Evolutionary conservation across 2,329 filamentous ascomycete species (phyloP), one percentile per base, ranked within the genome.

Genomic region (Sclerotinia nivalis): DNA sequence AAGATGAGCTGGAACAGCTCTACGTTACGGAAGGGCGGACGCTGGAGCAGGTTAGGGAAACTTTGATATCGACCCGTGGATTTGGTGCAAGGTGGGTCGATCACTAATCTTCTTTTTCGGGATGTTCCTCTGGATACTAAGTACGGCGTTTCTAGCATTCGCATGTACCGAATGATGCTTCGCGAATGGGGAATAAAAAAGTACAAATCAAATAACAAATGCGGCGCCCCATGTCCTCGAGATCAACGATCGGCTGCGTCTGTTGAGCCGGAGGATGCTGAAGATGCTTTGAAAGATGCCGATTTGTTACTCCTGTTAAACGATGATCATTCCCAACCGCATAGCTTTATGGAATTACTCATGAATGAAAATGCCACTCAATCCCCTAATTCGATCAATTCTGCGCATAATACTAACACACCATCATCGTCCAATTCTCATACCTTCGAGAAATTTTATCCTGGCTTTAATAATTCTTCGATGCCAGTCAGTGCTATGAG

Each of bases 81-180:
- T 74, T 73, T 49, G 68, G 66, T 70, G 73, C 73, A 37, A 73
- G 72, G 73, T 74, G 47, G 70, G 71, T 61, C 25, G 28, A 55
- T 45, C 31, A 28, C 10, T 3, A 55, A n/a, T 9, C 4, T 47
- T 43, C 28, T n/a, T 10, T 15, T 34, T 10, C 28, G 18, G 12
- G 9, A 25, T n/a, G n/a, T 28, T n/a, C 34, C 9, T 28, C 13
- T 1, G 31, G 20, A 62, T 68, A 34, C 59, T 69, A n/a, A 58
- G 45, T 34, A 45, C 61, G 31, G 9, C 22, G 3, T 7, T 31
- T 28, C 15, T 34, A 73, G 71, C 45, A 66, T 69, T 67, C 71
- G 72, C 15, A 68, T 66, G 25, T 73, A 73, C 65, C 69, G 69
- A 49, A 66, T 70, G 28, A 71, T 68, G 60, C 56, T 72, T 61